Evolutionary conservation across 352 stramenopile species (phyloP).

Genomic region (Lagenidium giganteum): DNA sequence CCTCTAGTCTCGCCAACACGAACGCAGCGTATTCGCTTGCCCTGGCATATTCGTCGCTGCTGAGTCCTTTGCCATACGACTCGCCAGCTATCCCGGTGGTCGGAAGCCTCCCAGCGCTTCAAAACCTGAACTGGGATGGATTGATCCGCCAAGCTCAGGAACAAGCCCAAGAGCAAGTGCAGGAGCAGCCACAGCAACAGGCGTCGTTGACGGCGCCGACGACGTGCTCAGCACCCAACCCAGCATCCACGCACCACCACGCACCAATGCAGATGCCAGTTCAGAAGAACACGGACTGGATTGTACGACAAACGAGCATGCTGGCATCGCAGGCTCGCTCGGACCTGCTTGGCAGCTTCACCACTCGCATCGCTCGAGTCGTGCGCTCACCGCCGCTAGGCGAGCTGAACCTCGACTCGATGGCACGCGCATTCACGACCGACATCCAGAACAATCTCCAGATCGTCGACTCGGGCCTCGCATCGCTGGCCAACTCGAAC

Average conservation of each 20-base stretch:
- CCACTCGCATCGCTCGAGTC: constrained; percentile 55
- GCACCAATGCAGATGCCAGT: no score
- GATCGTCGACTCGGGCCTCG: constrained; percentile 32
- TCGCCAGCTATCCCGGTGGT: no score
- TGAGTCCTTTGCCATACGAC: no score
- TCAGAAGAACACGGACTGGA: no score
- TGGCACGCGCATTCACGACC: constrained; percentile 40
- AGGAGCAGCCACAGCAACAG: not conserved
- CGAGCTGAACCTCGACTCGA: constrained; percentile 28
- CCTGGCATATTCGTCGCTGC: no score
- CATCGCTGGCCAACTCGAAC: constrained; percentile 3
- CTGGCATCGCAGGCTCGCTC: constrained; percentile 50
- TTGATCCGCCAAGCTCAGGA: no score
- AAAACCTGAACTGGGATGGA: no score
- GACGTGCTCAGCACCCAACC: constrained; percentile 10
- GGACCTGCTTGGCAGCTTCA: constrained; percentile 63
- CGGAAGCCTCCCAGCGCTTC: no score
- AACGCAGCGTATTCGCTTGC: no score
- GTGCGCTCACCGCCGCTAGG: constrained; percentile 38
- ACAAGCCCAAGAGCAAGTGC: no score
- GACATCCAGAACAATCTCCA: constrained; percentile 66
- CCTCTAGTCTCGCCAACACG: not conserved
- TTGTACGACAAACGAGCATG: constrained; percentile 56
- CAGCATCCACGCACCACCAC: constrained; percentile 51
- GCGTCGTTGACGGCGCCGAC: not conserved